These are phyloP conservation scores for Polyporus arcularius DNA, from an alignment of 768 basidiomycete genomes.

Conservation along the genomic window DNA sequence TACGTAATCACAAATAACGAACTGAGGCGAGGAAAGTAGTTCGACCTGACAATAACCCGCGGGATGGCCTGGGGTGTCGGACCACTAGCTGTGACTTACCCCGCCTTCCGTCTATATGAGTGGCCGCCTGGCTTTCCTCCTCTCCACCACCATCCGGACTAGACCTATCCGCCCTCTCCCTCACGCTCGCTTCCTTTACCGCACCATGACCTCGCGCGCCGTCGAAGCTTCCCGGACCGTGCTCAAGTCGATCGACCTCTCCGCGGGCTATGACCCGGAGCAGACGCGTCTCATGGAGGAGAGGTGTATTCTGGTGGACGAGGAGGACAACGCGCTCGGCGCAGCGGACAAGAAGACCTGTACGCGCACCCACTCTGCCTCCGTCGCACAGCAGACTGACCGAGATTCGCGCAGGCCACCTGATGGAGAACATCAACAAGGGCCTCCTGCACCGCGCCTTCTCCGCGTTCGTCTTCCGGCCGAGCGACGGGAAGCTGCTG, in stretches of 20 bases:
- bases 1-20: background rate
- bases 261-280: constrained; percentile 78
- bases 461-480: constrained; percentile 95
- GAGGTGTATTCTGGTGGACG: constrained; percentile 88
- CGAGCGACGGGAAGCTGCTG: constrained; percentile 88
- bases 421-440: constrained; percentile 95
- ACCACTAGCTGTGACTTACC: constrained; percentile 7
- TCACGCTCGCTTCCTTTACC: constrained; percentile 8
- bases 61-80: constrained; percentile 15
- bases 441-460: constrained; percentile 97
- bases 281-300: constrained; percentile 97
- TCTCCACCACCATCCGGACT: constrained; percentile 34
- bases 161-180: constrained; percentile 4
- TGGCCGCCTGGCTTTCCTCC: constrained; percentile 14
- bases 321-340: constrained; percentile 81
- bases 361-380: constrained; percentile 39
- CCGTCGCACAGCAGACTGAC: background rate
- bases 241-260: constrained; percentile 76
- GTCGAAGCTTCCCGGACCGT: constrained; percentile 60
- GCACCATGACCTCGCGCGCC: constrained; percentile 52
- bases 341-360: constrained; percentile 96
- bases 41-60: constrained; percentile 2
- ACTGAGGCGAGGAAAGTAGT: background rate
- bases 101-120: constrained; percentile 17
- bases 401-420: constrained; percentile 63